Evolutionary conservation across 139 green algal genomes (phyloP).

Genomic region (Picochlorum costavermella): DNA sequence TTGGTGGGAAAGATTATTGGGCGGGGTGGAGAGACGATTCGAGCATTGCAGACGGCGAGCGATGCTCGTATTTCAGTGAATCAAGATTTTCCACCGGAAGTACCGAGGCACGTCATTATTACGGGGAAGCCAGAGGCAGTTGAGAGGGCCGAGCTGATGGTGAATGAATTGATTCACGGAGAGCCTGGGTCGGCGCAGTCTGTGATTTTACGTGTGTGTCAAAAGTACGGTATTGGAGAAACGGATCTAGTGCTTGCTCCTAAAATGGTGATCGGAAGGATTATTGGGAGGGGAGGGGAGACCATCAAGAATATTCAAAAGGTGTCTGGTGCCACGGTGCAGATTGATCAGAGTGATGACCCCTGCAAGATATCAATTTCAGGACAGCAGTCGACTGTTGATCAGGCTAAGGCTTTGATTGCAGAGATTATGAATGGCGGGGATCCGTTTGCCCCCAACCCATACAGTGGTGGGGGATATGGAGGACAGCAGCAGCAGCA

Average conservation of each 20-base stretch:
- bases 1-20: conserved; percentile 94
- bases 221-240: conserved; percentile 24
- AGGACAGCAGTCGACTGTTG: conserved; percentile 40
- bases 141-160: conserved; percentile 58
- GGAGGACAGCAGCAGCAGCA: neutral
- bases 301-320: conserved; percentile 85
- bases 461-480: neutral
- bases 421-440: conserved; percentile 24
- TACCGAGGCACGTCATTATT: conserved; percentile 60
- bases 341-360: conserved; percentile 35
- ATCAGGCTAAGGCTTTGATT: conserved; percentile 31
- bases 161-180: conserved; percentile 74
- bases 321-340: conserved; percentile 22
- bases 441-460: conserved; percentile 21
- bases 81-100: conserved; percentile 46
- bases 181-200: conserved; percentile 63
- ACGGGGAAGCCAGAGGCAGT: conserved; percentile 53
- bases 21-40: conserved; percentile 92
- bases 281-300: conserved; percentile 90
- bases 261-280: conserved; percentile 74
- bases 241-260: conserved; percentile 30
- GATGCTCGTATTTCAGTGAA: conserved; percentile 35
- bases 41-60: conserved; percentile 79
- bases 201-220: conserved; percentile 75
- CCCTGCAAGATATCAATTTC: conserved; percentile 84